Evolutionary conservation across 148 eudicot species (phyloP), one percentile per base, ranked within the genome.

Genomic region (Nepenthes mirabilis): DNA sequence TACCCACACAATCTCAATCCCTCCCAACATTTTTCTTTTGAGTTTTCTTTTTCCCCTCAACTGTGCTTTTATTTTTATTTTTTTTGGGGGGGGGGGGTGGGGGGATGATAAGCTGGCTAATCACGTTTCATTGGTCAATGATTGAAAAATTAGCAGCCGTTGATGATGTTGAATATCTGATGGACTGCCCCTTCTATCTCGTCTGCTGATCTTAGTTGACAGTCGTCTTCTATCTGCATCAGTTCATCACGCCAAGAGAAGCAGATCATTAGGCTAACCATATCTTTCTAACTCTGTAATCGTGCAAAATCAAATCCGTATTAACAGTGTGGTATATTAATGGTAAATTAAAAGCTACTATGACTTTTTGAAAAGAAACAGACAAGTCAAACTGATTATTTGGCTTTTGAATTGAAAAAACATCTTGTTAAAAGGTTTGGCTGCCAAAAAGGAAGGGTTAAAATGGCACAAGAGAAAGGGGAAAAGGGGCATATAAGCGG

Each of bases 151-250:
- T 55, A 60, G 64, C 33, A 36, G 70, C 53, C 36, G 69, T 64
- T 66, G 67, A 68, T 77, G 53, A 71, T 55, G 69, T 69, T 71
- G 68, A 80, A 77, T 59, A 80, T 66, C 34, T 74, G 81, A 69
- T 74, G 81, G 37, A 77, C 81, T n/a, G 79, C 75, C 50, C 57
- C 73, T 51, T 69, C 77, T 43, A 80, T 69, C 36, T 75, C 77
- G 57, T 74, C 81, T 55, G 81, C 81, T 50, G 84, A 62, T 71
- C 74, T 65, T 57, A 77, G 60, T 59, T 69, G 64, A 60, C 84
- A 80, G 2, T 71, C 79, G 36, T 80, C 84, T 72, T 80, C 84
- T 60, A 80, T 74, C 84, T 80, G 81, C 67, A 57, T 54, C 56
- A 11, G 23, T 23, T 23, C 23, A 23, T 23, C 0, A 23, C 23